Conservation (phyloP, 164 flowering plant species). For the Hamamelis virginiana region DNA sequence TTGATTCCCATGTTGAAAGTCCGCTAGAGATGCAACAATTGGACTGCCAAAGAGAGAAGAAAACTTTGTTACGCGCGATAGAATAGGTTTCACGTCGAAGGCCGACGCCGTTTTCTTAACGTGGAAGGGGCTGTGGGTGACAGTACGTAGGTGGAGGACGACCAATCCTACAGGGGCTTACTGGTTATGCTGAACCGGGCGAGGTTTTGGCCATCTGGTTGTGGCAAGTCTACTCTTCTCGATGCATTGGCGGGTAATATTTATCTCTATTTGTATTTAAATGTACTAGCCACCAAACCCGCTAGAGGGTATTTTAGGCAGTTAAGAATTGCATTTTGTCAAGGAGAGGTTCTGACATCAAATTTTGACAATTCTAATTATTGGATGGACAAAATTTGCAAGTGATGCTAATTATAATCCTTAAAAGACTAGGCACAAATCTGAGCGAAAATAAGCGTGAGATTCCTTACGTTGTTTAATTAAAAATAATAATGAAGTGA, state of each 20-base stretch:
- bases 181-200: constrained; percentile 4
- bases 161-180: background rate
- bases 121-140: constrained; percentile 9
- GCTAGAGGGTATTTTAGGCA: too few species aligned
- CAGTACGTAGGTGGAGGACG: background rate
- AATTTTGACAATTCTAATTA: too few species aligned
- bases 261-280: too few species aligned
- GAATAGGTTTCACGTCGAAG: too few species aligned
- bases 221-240: constrained; percentile 11
- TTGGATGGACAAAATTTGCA: too few species aligned
- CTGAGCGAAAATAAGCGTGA: too few species aligned
- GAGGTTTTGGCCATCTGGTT: constrained; percentile 8
- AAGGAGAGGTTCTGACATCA: too few species aligned
- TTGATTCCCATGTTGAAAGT: background rate
- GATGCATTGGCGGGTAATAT: constrained; percentile 9
- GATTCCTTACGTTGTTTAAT: too few species aligned
- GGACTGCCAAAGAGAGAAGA: background rate
- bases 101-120: background rate
- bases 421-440: too few species aligned
- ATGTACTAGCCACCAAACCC: background rate
- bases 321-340: too few species aligned
- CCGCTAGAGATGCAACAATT: background rate
- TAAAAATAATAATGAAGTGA: too few species aligned
- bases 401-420: too few species aligned
- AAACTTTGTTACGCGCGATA: background rate